Evolutionary conservation across 495 filamentous ascomycete species (phyloP), one percentile per base, ranked within the genome.

Genomic region (Hyaloscypha hepaticicola): DNA sequence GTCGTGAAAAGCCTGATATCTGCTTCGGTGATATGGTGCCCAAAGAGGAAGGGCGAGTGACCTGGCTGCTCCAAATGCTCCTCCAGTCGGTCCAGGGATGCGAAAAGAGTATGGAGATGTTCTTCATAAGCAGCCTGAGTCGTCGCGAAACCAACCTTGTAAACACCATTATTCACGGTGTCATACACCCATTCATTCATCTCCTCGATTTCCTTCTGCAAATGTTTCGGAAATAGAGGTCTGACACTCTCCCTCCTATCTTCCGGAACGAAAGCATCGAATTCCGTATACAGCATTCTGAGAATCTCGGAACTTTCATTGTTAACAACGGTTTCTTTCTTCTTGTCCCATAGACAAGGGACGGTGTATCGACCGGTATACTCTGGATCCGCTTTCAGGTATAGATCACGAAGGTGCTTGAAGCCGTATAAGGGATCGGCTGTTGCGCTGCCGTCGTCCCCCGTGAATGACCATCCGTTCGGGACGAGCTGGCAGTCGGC

Each of bases 131-230:
- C 90, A 69, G 87, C 85, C 79, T 95, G 89, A 1, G 85, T 87
- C 4, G 70, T 76, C 34, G 78, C 80, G 60, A 83, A 78, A 21
- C 76, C 76, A 29, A 68, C 64, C 63, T 77, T 74, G 79, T 95
- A 94, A 28, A 95, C 90, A 48, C 90, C 91, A 72, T 94, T 93
- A 75, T 96, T 95, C 73, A 96, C 82, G 62, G 88, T 83, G 70
- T 90, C 82, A 76, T 94, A 95, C 56, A 88, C 86, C 92, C 91
- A 95, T 28, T 85, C 86, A 73, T 94, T 95, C 64, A 87, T 77
- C 38, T 79, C 78, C 63, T 95, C 90, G 72, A 96, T 94, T 21
- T 87, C 72, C 52, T 73, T 59, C 24, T 77, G 78, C 21, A 92
- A 77, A 1, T 80, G 66, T 27, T 75, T 60, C 0, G 90, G 90